A percentile compares a stretch with the other conserved stretches of the same genome.
These are phyloP conservation scores for Phytophthora fragariae DNA, from an alignment of 352 stramenopile species.

Conservation along the genomic window DNA sequence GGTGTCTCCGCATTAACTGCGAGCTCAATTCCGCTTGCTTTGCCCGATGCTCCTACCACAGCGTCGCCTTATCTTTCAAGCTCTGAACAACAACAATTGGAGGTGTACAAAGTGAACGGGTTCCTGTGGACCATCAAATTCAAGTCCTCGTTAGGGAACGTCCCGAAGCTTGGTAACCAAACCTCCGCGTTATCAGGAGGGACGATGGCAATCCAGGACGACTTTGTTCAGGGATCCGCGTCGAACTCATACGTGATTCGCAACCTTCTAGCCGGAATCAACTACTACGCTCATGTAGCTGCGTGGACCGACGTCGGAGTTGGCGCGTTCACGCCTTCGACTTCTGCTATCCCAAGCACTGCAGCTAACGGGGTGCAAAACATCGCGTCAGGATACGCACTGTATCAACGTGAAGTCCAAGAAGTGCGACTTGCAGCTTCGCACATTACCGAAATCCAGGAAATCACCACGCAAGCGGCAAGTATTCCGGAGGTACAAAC, in stretches of 20 bases:
- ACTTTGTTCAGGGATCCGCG: slow-evolving; percentile 49
- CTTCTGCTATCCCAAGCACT: slow-evolving; percentile 59
- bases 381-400: slow-evolving; percentile 62
- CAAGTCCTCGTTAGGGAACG: slow-evolving; percentile 77
- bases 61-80: slow-evolving; percentile 45
- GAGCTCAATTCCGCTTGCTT: slow-evolving; percentile 63
- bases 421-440: slow-evolving; percentile 71
- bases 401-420: slow-evolving; percentile 71
- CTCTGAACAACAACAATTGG: slow-evolving; percentile 38
- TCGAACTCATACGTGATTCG: slow-evolving; percentile 55
- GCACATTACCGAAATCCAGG: slow-evolving; percentile 75
- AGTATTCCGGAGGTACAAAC: slow-evolving; percentile 81
- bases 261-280: slow-evolving; percentile 67
- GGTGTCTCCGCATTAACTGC: slow-evolving; percentile 39
- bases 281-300: slow-evolving; percentile 72
- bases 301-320: slow-evolving; percentile 65
- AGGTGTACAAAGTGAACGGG: slow-evolving; percentile 81
- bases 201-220: slow-evolving; percentile 46
- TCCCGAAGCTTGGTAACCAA: slow-evolving; percentile 50
- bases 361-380: slow-evolving; percentile 56
- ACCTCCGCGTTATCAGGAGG: slow-evolving; percentile 28
- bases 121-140: slow-evolving; percentile 87
- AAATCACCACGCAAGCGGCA: slow-evolving; percentile 66
- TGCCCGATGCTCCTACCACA: slow-evolving; percentile 22
- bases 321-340: slow-evolving; percentile 50